These are phyloP conservation scores for Thermothelomyces thermophilus DNA, from an alignment of 2,329 filamentous ascomycete genomes.

Conservation along the genomic window DNA sequence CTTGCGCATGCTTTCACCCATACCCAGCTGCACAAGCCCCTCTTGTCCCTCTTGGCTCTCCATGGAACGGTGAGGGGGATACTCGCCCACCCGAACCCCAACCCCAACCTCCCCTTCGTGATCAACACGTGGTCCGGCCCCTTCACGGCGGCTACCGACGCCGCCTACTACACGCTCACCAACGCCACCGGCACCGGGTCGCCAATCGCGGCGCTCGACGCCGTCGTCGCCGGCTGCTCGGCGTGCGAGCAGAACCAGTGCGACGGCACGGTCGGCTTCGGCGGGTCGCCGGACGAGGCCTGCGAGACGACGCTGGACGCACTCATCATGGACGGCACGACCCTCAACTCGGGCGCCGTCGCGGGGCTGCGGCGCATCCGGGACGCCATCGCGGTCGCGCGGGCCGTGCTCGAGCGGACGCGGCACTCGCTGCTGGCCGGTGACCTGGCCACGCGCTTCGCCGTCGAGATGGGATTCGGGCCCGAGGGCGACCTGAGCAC, in stretches of 20 bases:
- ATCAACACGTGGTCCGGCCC: conserved; percentile 51
- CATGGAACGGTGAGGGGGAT: not conserved
- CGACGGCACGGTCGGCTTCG: conserved; percentile 49
- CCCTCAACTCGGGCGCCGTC: conserved; percentile 48
- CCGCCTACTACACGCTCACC: conserved; percentile 34
- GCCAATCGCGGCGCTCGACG: conserved; percentile 40
- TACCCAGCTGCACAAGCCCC: not conserved
- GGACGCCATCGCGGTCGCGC: conserved; percentile 44
- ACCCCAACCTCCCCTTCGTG: conserved; percentile 41
- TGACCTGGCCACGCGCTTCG: conserved; percentile 48
- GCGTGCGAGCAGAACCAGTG: conserved; percentile 48
- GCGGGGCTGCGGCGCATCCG: conserved; percentile 43
- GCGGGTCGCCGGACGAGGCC: conserved; percentile 48
- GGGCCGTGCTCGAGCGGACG: conserved; percentile 45
- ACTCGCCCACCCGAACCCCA: conserved; percentile 15
- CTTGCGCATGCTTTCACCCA: too few relatives aligned
- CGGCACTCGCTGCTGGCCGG: conserved; percentile 46
- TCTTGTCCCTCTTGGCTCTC: not conserved
- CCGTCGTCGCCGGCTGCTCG: conserved; percentile 45
- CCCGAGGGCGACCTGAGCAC: conserved; percentile 38
- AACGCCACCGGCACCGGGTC: conserved; percentile 10
- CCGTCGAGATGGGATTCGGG: conserved; percentile 44
- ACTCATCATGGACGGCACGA: conserved; percentile 51
- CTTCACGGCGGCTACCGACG: conserved; percentile 46
- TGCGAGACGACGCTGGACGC: conserved; percentile 55